Evolutionary conservation across 2,329 filamentous ascomycete species (phyloP), one percentile per base, ranked within the genome.

Genomic region (Sporothrix euskadiensis): DNA sequence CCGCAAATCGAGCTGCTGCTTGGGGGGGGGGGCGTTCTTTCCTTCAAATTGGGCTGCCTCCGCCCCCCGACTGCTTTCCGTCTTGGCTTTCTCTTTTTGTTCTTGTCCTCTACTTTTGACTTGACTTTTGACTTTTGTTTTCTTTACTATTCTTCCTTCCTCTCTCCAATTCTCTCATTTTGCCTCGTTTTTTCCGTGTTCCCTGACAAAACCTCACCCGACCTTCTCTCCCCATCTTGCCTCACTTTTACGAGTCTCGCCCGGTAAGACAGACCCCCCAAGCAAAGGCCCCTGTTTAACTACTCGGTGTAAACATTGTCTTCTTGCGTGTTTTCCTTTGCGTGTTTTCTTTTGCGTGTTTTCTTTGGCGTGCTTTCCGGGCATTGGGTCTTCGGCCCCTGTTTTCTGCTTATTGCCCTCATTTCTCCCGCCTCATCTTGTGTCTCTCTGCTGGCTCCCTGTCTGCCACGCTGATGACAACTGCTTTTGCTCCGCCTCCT

Each of bases 21-120:
- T 63, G 47, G 22, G 30, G 47, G n/a, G 26, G 19, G 59, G 59
- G 19, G 22, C 65, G 30, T 52, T 54, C 56, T 73, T 72, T 72
- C 56, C 63, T 71, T 72, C 70, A 74, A 57, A 71, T 66, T 66
- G 73, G 65, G 63, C 56, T 52, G 57, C 52, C 56, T 70, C 71
- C 65, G 70, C 57, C 47, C 49, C 16, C 57, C 69, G 22, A 26
- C 22, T 52, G 26, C 32, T 66, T 26, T 26, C 26, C 19, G 5
- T 47, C 44, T 44, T 52, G 41, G 41, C n/a, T 39, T 66, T 69
- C 12, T 35, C 56, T 7, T 32, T 47, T 26, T 47, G 12, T 44
- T 19, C n/a, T 47, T 30, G 5, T 9, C 22, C 41, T 30, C 3
- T 47, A 6, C n/a, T 30, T 63, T 35, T n/a, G 14, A 1, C n/a